These are phyloP conservation scores for Baeospora myosura DNA, from an alignment of 1,284 basidiomycete genomes.

Conservation along the genomic window DNA sequence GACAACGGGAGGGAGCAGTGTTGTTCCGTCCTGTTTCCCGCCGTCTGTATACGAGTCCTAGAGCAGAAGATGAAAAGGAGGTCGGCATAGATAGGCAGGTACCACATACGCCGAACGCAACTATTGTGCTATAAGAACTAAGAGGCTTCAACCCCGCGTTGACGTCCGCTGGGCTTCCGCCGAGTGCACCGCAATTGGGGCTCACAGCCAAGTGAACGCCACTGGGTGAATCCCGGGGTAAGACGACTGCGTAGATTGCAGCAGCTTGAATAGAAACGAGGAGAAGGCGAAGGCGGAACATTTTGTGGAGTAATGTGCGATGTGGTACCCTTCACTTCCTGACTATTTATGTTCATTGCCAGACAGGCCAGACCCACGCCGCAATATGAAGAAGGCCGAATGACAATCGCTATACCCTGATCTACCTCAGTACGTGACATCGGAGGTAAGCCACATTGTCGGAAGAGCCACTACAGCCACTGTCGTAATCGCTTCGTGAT, in stretches of 20 bases:
- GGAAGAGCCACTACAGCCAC: no score
- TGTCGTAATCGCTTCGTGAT: no score
- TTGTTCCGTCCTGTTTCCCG: slow-evolving; percentile 22
- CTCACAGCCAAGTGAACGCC: slow-evolving; percentile 32
- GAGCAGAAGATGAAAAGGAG: not conserved
- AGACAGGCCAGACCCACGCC: not conserved
- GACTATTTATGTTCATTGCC: not conserved
- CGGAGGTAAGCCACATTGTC: no score
- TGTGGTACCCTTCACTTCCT: not conserved
- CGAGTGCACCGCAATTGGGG: slow-evolving; percentile 32
- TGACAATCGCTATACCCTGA: no score
- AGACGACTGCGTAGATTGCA: slow-evolving; percentile 12
- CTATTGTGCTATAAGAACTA: slow-evolving; percentile 31
- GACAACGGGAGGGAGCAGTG: slow-evolving; percentile 23
- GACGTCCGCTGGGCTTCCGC: slow-evolving; percentile 32
- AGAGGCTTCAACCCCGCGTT: slow-evolving; percentile 35
- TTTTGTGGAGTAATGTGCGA: not conserved
- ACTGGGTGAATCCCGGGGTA: slow-evolving; percentile 11
- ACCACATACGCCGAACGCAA: slow-evolving; percentile 39
- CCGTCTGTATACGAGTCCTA: slow-evolving; percentile 32
- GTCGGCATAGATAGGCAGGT: not conserved
- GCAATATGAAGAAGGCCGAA: not conserved
- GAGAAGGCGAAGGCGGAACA: not conserved
- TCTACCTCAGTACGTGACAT: no score
- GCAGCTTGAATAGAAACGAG: not conserved